These are phyloP conservation scores for Mortierella sp. DNA, from an alignment of 371 early-diverging fungal species.

Conservation along the genomic window DNA sequence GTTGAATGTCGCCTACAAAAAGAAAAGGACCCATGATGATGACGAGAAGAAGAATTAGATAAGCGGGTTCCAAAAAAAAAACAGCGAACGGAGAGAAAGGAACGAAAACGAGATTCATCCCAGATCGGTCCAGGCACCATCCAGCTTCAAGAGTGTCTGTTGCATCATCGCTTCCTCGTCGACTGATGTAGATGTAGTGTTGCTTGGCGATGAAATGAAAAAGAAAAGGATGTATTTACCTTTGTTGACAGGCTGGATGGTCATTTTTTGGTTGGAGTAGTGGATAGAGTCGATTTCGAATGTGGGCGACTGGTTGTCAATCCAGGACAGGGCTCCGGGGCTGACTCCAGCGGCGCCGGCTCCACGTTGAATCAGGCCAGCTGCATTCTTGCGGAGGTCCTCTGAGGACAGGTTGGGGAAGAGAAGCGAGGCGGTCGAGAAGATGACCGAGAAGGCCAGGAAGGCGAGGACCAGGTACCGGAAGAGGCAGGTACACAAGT, in stretches of 20 bases:
- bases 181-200: background rate
- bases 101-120: background rate
- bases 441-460: slow-evolving; percentile 44
- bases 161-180: background rate
- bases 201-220: too few relatives aligned
- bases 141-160: background rate
- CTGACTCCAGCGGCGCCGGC: slow-evolving; percentile 44
- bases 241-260: slow-evolving; percentile 26
- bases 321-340: slow-evolving; percentile 28
- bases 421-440: slow-evolving; percentile 33
- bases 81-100: background rate
- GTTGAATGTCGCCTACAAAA: background rate
- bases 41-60: background rate
- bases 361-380: slow-evolving; percentile 56
- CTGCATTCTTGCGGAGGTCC: slow-evolving; percentile 58
- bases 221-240: slow-evolving; percentile 7
- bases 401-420: slow-evolving; percentile 39
- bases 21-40: background rate
- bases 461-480: slow-evolving; percentile 47
- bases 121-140: background rate
- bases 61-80: slow-evolving; percentile 2
- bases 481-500: slow-evolving; percentile 47
- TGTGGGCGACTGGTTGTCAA: slow-evolving; percentile 36
- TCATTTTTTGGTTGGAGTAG: slow-evolving; percentile 44
- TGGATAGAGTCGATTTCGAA: slow-evolving; percentile 46